Evolutionary conservation across 2,329 filamentous ascomycete species (phyloP).

Genomic region (Plenodomus lindquistii): DNA sequence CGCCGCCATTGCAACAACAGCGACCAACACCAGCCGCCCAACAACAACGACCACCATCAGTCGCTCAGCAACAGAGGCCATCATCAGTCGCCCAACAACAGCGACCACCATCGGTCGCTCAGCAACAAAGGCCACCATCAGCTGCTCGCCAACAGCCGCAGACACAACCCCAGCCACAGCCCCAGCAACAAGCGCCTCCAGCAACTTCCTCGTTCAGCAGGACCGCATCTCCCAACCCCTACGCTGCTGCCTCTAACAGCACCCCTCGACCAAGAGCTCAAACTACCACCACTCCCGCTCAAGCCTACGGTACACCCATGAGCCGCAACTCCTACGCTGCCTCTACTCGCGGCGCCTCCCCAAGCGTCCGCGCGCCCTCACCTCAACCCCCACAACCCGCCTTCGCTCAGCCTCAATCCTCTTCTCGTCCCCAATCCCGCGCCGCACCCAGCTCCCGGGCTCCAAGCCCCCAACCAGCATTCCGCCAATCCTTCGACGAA

Average conservation of each 20-base stretch:
- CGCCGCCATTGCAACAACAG: background rate
- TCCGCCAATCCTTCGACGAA: conserved; percentile 49
- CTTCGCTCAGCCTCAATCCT: conserved; percentile 46
- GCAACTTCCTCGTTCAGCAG: conserved; percentile 14
- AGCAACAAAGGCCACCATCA: conserved; percentile 6
- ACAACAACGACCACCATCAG: conserved; percentile 6
- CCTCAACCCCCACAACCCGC: conserved; percentile 50
- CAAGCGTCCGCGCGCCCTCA: conserved; percentile 49
- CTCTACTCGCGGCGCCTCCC: conserved; percentile 44
- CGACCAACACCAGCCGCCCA: conserved; percentile 3
- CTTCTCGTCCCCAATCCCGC: conserved; percentile 35
- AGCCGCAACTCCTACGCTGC: conserved; percentile 42
- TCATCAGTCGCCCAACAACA: conserved; percentile 3
- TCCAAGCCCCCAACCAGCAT: conserved; percentile 58
- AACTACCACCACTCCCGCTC: conserved; percentile 42
- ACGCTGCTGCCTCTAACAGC: conserved; percentile 47
- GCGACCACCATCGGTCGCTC: conserved; percentile 5
- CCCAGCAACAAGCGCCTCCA: conserved; percentile 11
- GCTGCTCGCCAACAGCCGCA: conserved; percentile 3
- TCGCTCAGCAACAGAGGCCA: conserved; percentile 9
- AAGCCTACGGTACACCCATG: conserved; percentile 38
- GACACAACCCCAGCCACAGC: conserved; percentile 1
- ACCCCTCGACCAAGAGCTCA: conserved; percentile 40
- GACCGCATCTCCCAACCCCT: conserved; percentile 65
- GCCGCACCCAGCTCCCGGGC: conserved; percentile 46